Conservation (phyloP, 805 yeast species). For the Cyberlindnera sargentensis region DNA sequence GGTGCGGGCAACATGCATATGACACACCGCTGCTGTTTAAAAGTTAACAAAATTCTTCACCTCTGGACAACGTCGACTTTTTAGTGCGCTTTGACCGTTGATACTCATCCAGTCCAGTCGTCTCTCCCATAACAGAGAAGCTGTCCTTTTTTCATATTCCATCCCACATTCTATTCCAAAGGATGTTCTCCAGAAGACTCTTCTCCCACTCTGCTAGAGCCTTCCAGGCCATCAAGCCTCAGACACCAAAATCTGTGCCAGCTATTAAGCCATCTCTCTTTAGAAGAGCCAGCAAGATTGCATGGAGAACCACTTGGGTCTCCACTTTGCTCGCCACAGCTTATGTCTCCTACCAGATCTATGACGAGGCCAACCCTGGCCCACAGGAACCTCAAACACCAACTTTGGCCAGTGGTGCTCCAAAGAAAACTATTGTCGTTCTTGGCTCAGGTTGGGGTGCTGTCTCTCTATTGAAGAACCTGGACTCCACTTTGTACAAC, state of each 20-base stretch:
- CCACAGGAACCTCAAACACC: constrained; percentile 57
- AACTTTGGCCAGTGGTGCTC: constrained; percentile 38
- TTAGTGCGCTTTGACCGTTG: too few relatives aligned
- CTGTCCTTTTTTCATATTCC: too few relatives aligned
- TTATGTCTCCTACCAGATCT: constrained; percentile 55
- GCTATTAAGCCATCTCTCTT: constrained; percentile 16
- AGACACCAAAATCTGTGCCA: constrained; percentile 6
- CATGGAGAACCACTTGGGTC: constrained; percentile 43
- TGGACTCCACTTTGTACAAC: constrained; percentile 82
- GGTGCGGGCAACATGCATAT: too few relatives aligned
- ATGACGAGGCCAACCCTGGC: constrained; percentile 55
- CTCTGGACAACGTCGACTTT: too few relatives aligned
- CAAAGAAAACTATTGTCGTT: constrained; percentile 47
- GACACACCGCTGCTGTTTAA: too few relatives aligned
- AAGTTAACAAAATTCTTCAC: too few relatives aligned
- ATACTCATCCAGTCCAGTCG: too few relatives aligned
- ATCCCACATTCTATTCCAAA: constrained; percentile 7
- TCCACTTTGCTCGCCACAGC: constrained; percentile 47
- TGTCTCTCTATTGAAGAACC: constrained; percentile 70
- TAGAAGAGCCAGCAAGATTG: constrained; percentile 17
- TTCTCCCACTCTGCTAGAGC: constrained; percentile 11
- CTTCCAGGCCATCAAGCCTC: constrained; percentile 6
- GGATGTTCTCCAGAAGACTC: constrained; percentile 13
- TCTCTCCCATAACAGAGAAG: too few relatives aligned
- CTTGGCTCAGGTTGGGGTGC: constrained; percentile 96